A percentile compares a stretch with the other conserved stretches of the same genome.
phyloP scores from a whole-genome alignment of 495 filamentous ascomycete species.

The Xeromyces bisporus region DNA sequence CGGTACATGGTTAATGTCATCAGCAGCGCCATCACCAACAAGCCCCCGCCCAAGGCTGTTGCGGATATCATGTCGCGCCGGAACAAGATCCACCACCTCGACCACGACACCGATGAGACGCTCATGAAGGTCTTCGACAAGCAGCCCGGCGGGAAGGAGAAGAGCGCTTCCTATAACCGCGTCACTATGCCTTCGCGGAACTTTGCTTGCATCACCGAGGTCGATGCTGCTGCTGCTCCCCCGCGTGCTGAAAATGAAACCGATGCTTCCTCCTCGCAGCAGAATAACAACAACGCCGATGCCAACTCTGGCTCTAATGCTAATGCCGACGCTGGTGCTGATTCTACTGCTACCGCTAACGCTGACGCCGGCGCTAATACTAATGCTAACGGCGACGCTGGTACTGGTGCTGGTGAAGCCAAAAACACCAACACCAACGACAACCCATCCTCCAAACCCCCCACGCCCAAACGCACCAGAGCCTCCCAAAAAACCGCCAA shows the following conservation, averaged over 20 bases:
- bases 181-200: conserved; percentile 86
- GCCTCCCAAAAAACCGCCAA: too few species aligned
- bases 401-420: too few species aligned
- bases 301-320: too few species aligned
- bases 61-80: conserved; percentile 68
- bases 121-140: conserved; percentile 71
- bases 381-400: too few species aligned
- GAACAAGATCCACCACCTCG: conserved; percentile 90
- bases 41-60: conserved; percentile 78
- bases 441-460: conserved; percentile 1
- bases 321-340: too few species aligned
- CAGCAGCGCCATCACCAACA: conserved; percentile 76
- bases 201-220: conserved; percentile 67
- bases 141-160: conserved; percentile 54
- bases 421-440: neutral
- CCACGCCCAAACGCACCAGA: too few species aligned
- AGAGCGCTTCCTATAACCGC: conserved; percentile 53
- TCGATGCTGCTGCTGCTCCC: conserved; percentile 19
- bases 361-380: too few species aligned
- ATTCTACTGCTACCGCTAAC: too few species aligned
- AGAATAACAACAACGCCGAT: too few species aligned
- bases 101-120: conserved; percentile 71
- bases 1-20: conserved; percentile 63
- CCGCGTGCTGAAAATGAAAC: too few species aligned
- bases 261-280: too few species aligned